Evolutionary conservation across 768 basidiomycete genomes (phyloP).

Genomic region (Suillus ampliporus): DNA sequence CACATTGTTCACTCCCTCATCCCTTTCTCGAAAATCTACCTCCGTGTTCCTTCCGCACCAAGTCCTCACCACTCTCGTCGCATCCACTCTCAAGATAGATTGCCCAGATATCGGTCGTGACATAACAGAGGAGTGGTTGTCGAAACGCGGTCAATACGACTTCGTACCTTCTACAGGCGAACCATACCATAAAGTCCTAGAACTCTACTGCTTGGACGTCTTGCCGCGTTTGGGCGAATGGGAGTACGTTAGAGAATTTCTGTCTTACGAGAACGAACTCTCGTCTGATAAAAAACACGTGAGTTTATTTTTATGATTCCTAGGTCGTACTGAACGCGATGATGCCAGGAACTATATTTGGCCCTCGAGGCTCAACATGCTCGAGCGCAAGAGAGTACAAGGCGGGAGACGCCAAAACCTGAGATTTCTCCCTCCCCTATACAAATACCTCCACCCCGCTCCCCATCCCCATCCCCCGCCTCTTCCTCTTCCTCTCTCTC

Average conservation of each 20-base stretch:
- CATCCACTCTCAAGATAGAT: constrained; percentile 71
- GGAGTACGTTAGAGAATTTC: constrained; percentile 81
- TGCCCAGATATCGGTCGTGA: constrained; percentile 63
- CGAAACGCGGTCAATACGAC: constrained; percentile 52
- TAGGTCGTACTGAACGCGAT: constrained; percentile 17
- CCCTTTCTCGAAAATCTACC: constrained; percentile 42
- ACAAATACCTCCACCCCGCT: constrained; percentile 31
- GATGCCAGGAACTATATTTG: constrained; percentile 39
- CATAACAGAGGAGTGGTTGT: constrained; percentile 83
- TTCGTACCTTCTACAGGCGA: constrained; percentile 42
- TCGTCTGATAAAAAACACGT: constrained; percentile 57
- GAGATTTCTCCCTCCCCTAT: constrained; percentile 26
- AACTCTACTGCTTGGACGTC: constrained; percentile 76
- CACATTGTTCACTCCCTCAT: constrained; percentile 64
- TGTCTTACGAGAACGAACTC: constrained; percentile 75
- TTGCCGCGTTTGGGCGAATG: constrained; percentile 77
- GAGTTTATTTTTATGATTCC: constrained; percentile 18
- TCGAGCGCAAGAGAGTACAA: constrained; percentile 29
- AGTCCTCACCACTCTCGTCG: constrained; percentile 71
- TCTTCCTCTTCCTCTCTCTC: constrained; percentile 76
- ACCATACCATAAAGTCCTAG: constrained; percentile 76
- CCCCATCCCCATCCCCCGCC: constrained; percentile 56
- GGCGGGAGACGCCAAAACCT: constrained; percentile 26
- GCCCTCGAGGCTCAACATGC: constrained; percentile 40
- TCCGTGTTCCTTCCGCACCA: constrained; percentile 70